A percentile compares a stretch with the other conserved stretches of the same genome.
Evolutionary conservation across 140 eudicot species (phyloP).

Genomic region (Anethum foeniculum): DNA sequence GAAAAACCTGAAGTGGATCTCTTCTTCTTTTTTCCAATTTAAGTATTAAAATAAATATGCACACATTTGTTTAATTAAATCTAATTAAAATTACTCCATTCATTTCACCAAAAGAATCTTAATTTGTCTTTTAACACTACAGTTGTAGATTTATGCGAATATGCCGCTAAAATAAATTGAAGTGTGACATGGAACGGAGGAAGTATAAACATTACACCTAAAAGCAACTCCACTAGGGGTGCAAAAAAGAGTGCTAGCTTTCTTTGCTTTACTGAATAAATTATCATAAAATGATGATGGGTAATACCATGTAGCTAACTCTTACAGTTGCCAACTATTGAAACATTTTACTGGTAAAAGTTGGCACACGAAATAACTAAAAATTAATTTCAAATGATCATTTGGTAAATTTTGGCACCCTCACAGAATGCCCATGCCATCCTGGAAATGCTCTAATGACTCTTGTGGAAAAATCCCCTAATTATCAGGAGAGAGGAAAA

Average conservation of each 20-base stretch:
- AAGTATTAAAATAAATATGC: background rate
- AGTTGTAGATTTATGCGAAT: background rate
- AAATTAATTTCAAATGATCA: background rate
- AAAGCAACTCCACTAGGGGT: background rate
- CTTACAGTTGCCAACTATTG: background rate
- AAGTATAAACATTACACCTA: background rate
- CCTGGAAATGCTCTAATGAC: background rate
- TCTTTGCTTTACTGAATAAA: background rate
- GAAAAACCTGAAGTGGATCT: background rate
- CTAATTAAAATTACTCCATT: background rate
- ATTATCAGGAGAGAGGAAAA: conserved; percentile 16
- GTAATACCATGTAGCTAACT: background rate
- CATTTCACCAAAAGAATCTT: background rate
- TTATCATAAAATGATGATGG: background rate
- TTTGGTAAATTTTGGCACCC: background rate
- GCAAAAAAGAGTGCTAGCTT: background rate
- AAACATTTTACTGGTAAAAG: background rate
- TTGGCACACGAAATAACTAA: background rate
- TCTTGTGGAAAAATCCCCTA: background rate
- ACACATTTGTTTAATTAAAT: background rate
- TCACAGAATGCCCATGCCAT: background rate
- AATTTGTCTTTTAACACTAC: background rate
- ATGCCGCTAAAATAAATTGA: background rate
- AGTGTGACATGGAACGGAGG: background rate
- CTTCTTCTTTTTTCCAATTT: background rate